Evolutionary conservation across 225 moss, liverwort and hornwort genomes (phyloP).

Genomic region (Pseudisothecium myosuroides): DNA sequence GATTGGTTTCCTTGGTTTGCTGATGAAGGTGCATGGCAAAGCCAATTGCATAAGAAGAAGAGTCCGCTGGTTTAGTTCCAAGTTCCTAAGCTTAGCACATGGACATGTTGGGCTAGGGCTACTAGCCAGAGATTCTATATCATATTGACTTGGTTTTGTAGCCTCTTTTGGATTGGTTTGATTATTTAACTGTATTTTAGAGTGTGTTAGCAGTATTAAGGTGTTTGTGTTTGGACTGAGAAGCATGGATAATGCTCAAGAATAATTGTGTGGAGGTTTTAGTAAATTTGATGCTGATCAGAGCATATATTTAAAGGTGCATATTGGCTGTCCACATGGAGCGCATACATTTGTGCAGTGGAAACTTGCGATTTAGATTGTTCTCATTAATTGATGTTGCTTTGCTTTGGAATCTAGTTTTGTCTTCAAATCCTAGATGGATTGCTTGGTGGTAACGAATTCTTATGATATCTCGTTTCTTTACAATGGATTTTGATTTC

Average conservation of each 20-base stretch:
- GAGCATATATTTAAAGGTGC: background rate
- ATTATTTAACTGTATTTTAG: background rate
- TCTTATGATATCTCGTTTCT: too few relatives aligned
- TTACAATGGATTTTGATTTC: too few relatives aligned
- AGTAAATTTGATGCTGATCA: background rate
- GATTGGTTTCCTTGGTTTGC: too few relatives aligned
- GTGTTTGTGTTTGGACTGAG: background rate
- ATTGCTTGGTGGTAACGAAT: background rate
- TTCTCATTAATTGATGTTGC: background rate
- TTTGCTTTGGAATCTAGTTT: background rate
- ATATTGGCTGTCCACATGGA: too few relatives aligned
- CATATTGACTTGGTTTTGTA: background rate
- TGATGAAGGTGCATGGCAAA: too few relatives aligned
- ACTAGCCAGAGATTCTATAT: background rate
- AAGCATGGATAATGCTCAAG: background rate
- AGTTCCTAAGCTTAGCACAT: too few relatives aligned
- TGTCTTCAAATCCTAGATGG: background rate
- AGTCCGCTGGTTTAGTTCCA: too few relatives aligned
- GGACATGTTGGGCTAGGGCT: background rate
- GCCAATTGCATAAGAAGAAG: too few relatives aligned
- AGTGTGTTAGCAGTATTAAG: background rate
- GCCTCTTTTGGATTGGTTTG: background rate
- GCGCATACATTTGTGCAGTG: too few relatives aligned
- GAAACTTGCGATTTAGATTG: too few relatives aligned
- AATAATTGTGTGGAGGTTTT: too few relatives aligned